These are phyloP conservation scores for Fagus sylvatica DNA, from an alignment of 306 rosid genomes.

Conservation along the genomic window DNA sequence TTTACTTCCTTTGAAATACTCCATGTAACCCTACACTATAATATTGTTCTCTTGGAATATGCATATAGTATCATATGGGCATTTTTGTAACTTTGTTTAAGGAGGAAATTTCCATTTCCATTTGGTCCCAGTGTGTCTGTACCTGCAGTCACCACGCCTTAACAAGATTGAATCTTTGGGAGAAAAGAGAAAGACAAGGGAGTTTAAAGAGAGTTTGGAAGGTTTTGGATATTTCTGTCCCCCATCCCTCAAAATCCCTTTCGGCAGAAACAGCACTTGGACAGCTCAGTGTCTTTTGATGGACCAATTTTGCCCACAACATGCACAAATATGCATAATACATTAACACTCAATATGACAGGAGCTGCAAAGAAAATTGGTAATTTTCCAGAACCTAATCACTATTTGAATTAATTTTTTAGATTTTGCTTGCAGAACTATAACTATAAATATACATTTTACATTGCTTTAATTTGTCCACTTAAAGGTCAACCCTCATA, in stretches of 20 bases:
- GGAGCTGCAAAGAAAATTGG: conserved; percentile 17
- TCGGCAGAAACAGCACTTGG: conserved; percentile 36
- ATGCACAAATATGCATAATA: not conserved
- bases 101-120: conserved; percentile 6
- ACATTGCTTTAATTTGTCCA: not conserved
- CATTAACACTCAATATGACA: not conserved
- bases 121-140: no score
- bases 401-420: conserved; percentile 10
- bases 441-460: no score
- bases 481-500: not conserved
- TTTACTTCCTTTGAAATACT: conserved; percentile 11
- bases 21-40: not conserved
- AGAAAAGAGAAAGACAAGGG: conserved; percentile 8
- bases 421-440: no score
- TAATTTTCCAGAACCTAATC: not conserved
- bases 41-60: no score
- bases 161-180: conserved; percentile 16
- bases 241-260: conserved; percentile 25
- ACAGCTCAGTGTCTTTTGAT: conserved; percentile 28
- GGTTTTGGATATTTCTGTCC: conserved; percentile 42
- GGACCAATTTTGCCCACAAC: conserved; percentile 41
- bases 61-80: conserved; percentile 14
- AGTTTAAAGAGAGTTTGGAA: conserved; percentile 39
- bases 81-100: conserved; percentile 24
- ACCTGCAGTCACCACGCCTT: conserved; percentile 6